A percentile compares a stretch with the other conserved stretches of the same genome.
phyloP scores from a whole-genome alignment of 2,329 filamentous ascomycete genomes.

The Sporothrix brasiliensis region DNA sequence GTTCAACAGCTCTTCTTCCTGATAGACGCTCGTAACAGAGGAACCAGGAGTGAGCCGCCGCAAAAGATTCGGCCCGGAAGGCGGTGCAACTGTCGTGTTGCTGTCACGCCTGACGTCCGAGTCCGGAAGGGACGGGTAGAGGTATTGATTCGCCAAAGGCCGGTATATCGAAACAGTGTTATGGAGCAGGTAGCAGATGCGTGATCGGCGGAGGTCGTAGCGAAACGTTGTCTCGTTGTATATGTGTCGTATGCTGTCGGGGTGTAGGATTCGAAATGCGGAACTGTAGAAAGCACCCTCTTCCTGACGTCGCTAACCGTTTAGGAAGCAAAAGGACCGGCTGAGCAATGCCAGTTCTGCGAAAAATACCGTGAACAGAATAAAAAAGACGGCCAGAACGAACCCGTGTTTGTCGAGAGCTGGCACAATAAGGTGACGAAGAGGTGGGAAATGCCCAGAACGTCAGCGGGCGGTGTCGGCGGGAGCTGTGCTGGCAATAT shows the following conservation, averaged over 20 bases:
- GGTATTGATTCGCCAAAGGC: neutral
- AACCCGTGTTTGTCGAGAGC: neutral
- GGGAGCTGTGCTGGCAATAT: conserved; percentile 26
- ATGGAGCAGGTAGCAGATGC: neutral
- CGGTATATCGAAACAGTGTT: neutral
- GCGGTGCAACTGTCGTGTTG: neutral
- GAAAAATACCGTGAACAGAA: neutral
- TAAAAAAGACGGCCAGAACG: neutral
- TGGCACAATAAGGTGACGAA: conserved; percentile 6
- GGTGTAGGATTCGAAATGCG: neutral
- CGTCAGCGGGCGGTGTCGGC: conserved; percentile 27
- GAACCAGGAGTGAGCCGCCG: neutral
- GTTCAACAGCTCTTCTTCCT: neutral
- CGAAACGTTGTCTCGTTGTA: neutral
- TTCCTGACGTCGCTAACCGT: neutral
- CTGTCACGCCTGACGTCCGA: neutral
- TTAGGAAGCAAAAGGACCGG: neutral
- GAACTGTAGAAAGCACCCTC: neutral
- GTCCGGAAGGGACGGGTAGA: neutral
- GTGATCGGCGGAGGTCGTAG: neutral
- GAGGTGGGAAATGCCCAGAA: conserved; percentile 3
- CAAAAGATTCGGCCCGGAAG: neutral
- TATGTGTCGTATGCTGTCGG: too few relatives aligned
- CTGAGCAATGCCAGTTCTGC: neutral
- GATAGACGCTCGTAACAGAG: neutral